Percentiles rank a stretch among this genome's conserved stretches.
Evolutionary conservation across 2,329 filamentous ascomycete species (phyloP).

Genomic region (Lecanosticta acicola): DNA sequence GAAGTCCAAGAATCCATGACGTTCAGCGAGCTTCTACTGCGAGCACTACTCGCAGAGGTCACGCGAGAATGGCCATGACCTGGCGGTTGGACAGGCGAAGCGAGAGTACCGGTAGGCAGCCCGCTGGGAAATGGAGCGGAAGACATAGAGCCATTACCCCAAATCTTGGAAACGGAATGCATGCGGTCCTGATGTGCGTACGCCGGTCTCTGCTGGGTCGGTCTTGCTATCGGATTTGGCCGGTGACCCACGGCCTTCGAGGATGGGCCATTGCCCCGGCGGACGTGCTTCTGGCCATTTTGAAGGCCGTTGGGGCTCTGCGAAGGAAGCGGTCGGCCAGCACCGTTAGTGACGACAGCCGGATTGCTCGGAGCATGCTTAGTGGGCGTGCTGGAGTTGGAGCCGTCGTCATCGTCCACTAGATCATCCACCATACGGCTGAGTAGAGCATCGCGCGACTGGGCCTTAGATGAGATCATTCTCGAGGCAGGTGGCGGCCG

Average conservation of each 20-base stretch:
- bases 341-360: slow-evolving; percentile 34
- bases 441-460: slow-evolving; percentile 43
- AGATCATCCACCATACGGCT: slow-evolving; percentile 55
- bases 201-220: neutral
- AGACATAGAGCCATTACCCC: slow-evolving; percentile 17
- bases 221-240: neutral
- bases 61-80: slow-evolving; percentile 37
- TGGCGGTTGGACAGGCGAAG: slow-evolving; percentile 18
- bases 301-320: slow-evolving; percentile 32
- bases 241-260: neutral
- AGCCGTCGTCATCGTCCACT: slow-evolving; percentile 43
- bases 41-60: slow-evolving; percentile 39
- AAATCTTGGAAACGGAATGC: slow-evolving; percentile 29
- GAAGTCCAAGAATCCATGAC: slow-evolving; percentile 24
- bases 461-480: slow-evolving; percentile 10
- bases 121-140: slow-evolving; percentile 33
- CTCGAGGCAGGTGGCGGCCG: slow-evolving; percentile 10
- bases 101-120: slow-evolving; percentile 26
- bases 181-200: slow-evolving; percentile 19
- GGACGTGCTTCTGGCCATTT: neutral
- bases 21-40: slow-evolving; percentile 32
- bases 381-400: slow-evolving; percentile 43
- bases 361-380: slow-evolving; percentile 32
- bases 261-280: neutral
- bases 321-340: slow-evolving; percentile 28